Evolutionary conservation across 2,329 filamentous ascomycete genomes (phyloP).

Genomic region (Eutypa lata): DNA sequence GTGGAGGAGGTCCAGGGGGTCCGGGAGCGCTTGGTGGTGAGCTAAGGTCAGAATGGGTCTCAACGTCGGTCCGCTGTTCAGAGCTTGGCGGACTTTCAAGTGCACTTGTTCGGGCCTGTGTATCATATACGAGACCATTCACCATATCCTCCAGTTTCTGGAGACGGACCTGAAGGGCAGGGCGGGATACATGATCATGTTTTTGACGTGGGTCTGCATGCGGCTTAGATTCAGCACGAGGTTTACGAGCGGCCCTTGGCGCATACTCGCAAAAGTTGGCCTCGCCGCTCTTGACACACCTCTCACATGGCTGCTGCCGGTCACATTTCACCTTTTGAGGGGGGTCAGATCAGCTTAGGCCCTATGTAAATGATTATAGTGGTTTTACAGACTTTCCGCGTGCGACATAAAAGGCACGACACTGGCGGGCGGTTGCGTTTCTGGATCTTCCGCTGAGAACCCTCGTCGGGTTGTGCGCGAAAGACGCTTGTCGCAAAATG

Average conservation of each 20-base stretch:
- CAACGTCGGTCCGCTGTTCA: constrained; percentile 23
- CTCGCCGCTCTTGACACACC: constrained; percentile 36
- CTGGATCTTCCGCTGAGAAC: constrained; percentile 33
- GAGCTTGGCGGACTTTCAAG: constrained; percentile 26
- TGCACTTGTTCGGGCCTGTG: constrained; percentile 15
- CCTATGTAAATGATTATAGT: not conserved
- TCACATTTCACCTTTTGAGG: constrained; percentile 34
- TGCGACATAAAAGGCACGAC: constrained; percentile 32
- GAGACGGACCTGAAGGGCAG: constrained; percentile 31
- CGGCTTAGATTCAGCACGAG: constrained; percentile 28
- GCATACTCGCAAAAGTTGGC: constrained; percentile 35
- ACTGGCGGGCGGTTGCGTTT: constrained; percentile 35
- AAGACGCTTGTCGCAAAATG: constrained; percentile 33
- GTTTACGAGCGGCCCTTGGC: constrained; percentile 29
- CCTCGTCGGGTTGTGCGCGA: constrained; percentile 32
- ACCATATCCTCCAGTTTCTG: constrained; percentile 36
- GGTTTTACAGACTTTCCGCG: constrained; percentile 29
- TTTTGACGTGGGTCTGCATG: constrained; percentile 22
- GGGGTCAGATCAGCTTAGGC: constrained; percentile 5
- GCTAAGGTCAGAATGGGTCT: constrained; percentile 26
- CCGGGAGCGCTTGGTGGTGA: constrained; percentile 22
- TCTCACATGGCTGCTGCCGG: constrained; percentile 35
- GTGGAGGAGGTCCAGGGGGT: not conserved
- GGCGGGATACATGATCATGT: constrained; percentile 25
- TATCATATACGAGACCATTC: constrained; percentile 25